phyloP scores from a whole-genome alignment of 2,329 filamentous ascomycete genomes.

The Exophiala xenobiotica region DNA sequence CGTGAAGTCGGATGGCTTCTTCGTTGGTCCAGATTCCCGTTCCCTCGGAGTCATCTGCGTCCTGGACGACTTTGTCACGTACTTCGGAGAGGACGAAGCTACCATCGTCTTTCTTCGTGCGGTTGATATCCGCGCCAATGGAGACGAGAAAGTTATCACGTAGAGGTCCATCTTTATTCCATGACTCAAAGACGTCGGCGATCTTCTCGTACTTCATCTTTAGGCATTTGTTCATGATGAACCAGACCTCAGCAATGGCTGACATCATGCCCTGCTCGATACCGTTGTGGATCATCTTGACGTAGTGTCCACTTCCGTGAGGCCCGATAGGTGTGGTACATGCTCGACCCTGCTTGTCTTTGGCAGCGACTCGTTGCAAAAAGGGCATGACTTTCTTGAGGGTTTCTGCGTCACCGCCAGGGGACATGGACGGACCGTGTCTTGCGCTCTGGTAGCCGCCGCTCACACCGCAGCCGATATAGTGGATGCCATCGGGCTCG shows the following conservation, averaged over 20 bases:
- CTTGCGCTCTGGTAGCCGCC: slow-evolving; percentile 69
- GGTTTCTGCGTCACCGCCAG: slow-evolving; percentile 59
- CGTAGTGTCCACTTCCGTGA: slow-evolving; percentile 66
- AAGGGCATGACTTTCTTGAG: slow-evolving; percentile 62
- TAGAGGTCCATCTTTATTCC: slow-evolving; percentile 54
- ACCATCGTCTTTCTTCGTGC: slow-evolving; percentile 40
- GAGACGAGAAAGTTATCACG: slow-evolving; percentile 60
- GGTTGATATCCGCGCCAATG: slow-evolving; percentile 63
- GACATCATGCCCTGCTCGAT: slow-evolving; percentile 72
- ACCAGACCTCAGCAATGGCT: slow-evolving; percentile 64
- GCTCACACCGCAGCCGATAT: slow-evolving; percentile 67
- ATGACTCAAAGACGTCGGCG: slow-evolving; percentile 57
- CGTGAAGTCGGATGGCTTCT: slow-evolving; percentile 61
- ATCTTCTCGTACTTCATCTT: slow-evolving; percentile 62
- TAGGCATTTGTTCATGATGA: slow-evolving; percentile 59
- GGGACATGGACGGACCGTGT: slow-evolving; percentile 66
- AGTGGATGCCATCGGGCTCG: slow-evolving; percentile 58
- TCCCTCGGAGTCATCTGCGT: slow-evolving; percentile 64
- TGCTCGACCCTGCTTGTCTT: slow-evolving; percentile 56
- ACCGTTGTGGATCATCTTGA: slow-evolving; percentile 75
- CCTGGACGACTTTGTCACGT: slow-evolving; percentile 70
- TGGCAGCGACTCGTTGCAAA: slow-evolving; percentile 61
- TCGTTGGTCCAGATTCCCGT: slow-evolving; percentile 66
- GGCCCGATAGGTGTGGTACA: slow-evolving; percentile 63
- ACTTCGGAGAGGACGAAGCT: slow-evolving; percentile 60